phyloP scores from a whole-genome alignment of 768 basidiomycete species.

The Trametes cingulata region DNA sequence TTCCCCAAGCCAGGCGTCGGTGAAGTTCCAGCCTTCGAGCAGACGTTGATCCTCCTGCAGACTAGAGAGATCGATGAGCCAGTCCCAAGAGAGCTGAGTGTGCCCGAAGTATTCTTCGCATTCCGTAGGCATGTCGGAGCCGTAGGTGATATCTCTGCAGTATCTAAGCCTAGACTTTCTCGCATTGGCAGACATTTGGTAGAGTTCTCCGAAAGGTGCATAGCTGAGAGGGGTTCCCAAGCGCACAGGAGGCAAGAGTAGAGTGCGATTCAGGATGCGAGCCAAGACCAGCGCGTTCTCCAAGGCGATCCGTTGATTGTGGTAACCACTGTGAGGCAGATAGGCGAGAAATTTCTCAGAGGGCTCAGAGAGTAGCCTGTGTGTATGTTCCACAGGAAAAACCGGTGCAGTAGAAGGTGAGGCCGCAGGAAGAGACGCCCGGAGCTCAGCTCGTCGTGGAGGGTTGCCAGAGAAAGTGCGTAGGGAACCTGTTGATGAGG shows the following conservation, averaged over 20 bases:
- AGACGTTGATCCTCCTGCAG: constrained; percentile 43
- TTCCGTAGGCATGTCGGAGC: constrained; percentile 40
- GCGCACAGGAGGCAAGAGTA: constrained; percentile 75
- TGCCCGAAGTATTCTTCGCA: constrained; percentile 63
- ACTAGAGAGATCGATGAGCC: constrained; percentile 57
- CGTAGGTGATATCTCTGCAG: constrained; percentile 45
- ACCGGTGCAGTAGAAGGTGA: background rate
- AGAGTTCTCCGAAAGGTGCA: constrained; percentile 24
- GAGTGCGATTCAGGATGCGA: constrained; percentile 67
- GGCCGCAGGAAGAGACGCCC: background rate
- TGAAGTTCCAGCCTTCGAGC: constrained; percentile 51
- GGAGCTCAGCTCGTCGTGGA: background rate
- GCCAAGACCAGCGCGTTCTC: constrained; percentile 83
- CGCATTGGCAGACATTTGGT: constrained; percentile 31
- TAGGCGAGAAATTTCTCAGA: constrained; percentile 62
- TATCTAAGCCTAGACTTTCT: constrained; percentile 54
- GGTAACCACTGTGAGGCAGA: constrained; percentile 81
- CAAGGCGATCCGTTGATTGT: constrained; percentile 85
- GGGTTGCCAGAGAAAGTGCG: background rate
- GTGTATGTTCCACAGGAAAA: background rate
- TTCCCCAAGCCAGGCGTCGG: constrained; percentile 47
- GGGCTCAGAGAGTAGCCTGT: background rate
- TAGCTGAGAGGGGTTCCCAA: constrained; percentile 58
- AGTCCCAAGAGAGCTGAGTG: constrained; percentile 69
- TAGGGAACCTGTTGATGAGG: background rate